A percentile compares a stretch with the other conserved stretches of the same genome.
phyloP scores from a whole-genome alignment of 345 rosid species.

The Camelina hispida region DNA sequence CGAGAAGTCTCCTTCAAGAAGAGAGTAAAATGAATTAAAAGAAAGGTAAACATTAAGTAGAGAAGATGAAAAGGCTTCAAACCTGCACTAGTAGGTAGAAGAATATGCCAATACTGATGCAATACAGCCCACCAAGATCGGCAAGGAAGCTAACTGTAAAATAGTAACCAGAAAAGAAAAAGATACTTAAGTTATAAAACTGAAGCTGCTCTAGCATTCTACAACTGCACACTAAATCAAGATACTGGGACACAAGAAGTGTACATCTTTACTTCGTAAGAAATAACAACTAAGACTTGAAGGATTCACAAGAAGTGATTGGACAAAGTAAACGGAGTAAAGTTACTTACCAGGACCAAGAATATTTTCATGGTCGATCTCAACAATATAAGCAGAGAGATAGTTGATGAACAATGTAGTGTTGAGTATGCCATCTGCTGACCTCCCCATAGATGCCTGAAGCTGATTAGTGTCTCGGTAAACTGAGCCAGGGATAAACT shows the following conservation, averaged over 20 bases:
- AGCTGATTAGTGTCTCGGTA: slow-evolving; percentile 65
- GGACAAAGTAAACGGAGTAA: slow-evolving; percentile 21
- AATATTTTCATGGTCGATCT: slow-evolving; percentile 69
- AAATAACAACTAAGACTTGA: neutral
- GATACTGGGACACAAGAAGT: neutral
- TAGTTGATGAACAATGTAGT: slow-evolving; percentile 76
- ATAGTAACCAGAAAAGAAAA: slow-evolving; percentile 22
- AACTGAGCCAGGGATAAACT: slow-evolving; percentile 79
- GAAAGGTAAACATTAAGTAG: slow-evolving; percentile 8
- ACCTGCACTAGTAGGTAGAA: slow-evolving; percentile 93
- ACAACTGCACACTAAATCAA: slow-evolving; percentile 22
- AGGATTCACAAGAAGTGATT: slow-evolving; percentile 13
- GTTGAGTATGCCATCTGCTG: slow-evolving; percentile 74
- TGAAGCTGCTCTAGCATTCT: slow-evolving; percentile 22
- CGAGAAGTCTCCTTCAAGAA: neutral
- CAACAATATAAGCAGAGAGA: slow-evolving; percentile 83
- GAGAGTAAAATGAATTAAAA: neutral
- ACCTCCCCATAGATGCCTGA: slow-evolving; percentile 67
- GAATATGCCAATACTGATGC: slow-evolving; percentile 92
- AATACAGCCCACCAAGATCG: slow-evolving; percentile 96
- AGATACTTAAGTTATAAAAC: neutral
- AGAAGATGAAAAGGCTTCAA: slow-evolving; percentile 38
- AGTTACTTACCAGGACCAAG: slow-evolving; percentile 81
- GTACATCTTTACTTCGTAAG: slow-evolving; percentile 19
- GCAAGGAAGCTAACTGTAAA: slow-evolving; percentile 97